phyloP scores from a whole-genome alignment of 495 filamentous ascomycete genomes.

The Podospora appendiculata region DNA sequence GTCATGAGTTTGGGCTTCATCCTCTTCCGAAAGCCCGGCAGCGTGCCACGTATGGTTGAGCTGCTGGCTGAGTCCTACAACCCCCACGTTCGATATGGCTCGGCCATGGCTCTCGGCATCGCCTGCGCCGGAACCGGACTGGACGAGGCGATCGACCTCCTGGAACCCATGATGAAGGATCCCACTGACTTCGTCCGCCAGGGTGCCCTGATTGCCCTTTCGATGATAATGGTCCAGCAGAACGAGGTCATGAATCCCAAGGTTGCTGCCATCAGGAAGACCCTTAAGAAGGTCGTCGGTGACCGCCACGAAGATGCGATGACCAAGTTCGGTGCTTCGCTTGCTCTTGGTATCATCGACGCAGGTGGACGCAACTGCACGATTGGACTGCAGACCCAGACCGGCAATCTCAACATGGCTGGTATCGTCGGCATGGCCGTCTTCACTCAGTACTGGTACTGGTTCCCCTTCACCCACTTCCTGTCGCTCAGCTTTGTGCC shows the following conservation, averaged over 20 bases:
- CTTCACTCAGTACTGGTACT: slow-evolving; percentile 99
- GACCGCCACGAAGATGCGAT: slow-evolving; percentile 98
- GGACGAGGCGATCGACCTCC: slow-evolving; percentile 91
- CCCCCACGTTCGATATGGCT: slow-evolving; percentile 96
- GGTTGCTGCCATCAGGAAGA: slow-evolving; percentile 72
- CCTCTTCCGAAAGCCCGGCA: slow-evolving; percentile 93
- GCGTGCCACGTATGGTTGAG: slow-evolving; percentile 98
- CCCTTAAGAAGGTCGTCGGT: slow-evolving; percentile 80
- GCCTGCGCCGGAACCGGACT: slow-evolving; percentile 95
- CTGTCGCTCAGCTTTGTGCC: slow-evolving; percentile 87
- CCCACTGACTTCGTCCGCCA: slow-evolving; percentile 98
- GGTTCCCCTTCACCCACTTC: slow-evolving; percentile 99
- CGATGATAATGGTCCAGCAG: slow-evolving; percentile 98
- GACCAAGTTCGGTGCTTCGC: slow-evolving; percentile 94
- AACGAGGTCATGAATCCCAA: slow-evolving; percentile 95
- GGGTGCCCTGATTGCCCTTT: slow-evolving; percentile 86
- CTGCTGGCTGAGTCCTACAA: slow-evolving; percentile 97
- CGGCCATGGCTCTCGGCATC: slow-evolving; percentile 96
- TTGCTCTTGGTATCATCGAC: slow-evolving; percentile 95
- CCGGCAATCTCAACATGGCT: slow-evolving; percentile 95
- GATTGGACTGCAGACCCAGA: slow-evolving; percentile 94
- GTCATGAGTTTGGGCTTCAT: slow-evolving; percentile 99
- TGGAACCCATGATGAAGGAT: slow-evolving; percentile 99
- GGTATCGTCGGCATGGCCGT: slow-evolving; percentile 96
- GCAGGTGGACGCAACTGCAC: slow-evolving; percentile 98